Conservation (phyloP, 805 yeast species). For the Danielia reshetovae region DNA sequence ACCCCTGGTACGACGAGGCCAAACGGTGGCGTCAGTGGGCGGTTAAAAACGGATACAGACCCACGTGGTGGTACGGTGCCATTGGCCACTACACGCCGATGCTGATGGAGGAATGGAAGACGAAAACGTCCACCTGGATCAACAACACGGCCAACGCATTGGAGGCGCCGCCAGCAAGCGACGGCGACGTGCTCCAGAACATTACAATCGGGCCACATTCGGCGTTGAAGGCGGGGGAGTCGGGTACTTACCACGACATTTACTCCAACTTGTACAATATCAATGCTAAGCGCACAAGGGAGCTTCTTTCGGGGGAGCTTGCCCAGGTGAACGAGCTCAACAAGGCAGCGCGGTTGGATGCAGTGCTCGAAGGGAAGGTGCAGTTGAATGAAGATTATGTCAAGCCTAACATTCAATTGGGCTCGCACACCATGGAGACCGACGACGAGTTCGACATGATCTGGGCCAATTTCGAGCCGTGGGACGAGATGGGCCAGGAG, state of each 20-base stretch:
- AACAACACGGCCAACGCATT: conserved; percentile 11
- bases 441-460: conserved; percentile 43
- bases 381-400: conserved; percentile 23
- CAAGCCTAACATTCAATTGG: conserved; percentile 37
- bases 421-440: conserved; percentile 30
- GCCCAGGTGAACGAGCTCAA: conserved; percentile 32
- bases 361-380: conserved; percentile 30
- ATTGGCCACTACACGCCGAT: conserved; percentile 51
- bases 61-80: conserved; percentile 68
- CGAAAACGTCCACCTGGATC: conserved; percentile 19
- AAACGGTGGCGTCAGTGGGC: conserved; percentile 49
- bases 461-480: conserved; percentile 43
- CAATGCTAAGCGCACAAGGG: conserved; percentile 18
- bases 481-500: conserved; percentile 41
- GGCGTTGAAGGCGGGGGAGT: conserved; percentile 11
- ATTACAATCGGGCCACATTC: conserved; percentile 15
- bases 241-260: conserved; percentile 21
- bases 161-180: conserved; percentile 5
- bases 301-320: conserved; percentile 24
- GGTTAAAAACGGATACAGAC: conserved; percentile 42
- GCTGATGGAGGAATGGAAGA: conserved; percentile 34
- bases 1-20: conserved; percentile 76
- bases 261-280: conserved; percentile 23
- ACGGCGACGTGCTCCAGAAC: conserved; percentile 5
- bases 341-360: conserved; percentile 33